Evolutionary conservation across 2,329 filamentous ascomycete species (phyloP), one percentile per base, ranked within the genome.

Genomic region (Chaetothyriales sp.): DNA sequence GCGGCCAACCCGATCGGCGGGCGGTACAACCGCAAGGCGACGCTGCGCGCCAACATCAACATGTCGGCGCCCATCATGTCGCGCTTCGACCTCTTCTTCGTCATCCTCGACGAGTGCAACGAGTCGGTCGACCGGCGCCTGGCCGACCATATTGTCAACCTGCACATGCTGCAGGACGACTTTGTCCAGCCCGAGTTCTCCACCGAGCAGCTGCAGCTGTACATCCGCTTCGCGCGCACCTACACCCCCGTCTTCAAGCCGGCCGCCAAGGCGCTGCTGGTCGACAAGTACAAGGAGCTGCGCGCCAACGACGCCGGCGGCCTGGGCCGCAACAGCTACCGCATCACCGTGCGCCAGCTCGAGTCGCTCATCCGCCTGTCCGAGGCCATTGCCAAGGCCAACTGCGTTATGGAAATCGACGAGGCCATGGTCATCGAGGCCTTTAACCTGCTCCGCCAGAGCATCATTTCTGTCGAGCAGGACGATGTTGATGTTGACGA

Each of bases 61-160:
- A 95, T 98, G 86, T 90, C 85, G 22, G 92, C 92, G 1, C 92
- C 92, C 53, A 98, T 98, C 73, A 98, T 98, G 92, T 95, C 88
- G 50, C 86, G 92, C 75, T 98, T 98, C 69, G 92, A 98, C 73
- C 76, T 98, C 8, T 98, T 98, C 77, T 98, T 98, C 65, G 89
- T 98, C 50, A 85, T 98, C 22, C 78, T 97, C 0, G 92, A 98
- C 66, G 92, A 98, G 64, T 97, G 90, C 67, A 94, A 95, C 64
- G 90, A 97, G 70, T 72, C 78, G 43, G 82, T 94, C 33, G 92
- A 98, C 66, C 84, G 89, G 52, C 88, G 94, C 64, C 77, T 98
- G 3, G 92, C 92, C 2, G 80, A 90, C 64, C 92, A 98, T 68
- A 98, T 98, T 64, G 90, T 98, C 56, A 82, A 82, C 54, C 84